Evolutionary conservation across 2,329 filamentous ascomycete genomes (phyloP), one percentile per base, ranked within the genome.

Genomic region (Phaeosphaeriaceae sp.): DNA sequence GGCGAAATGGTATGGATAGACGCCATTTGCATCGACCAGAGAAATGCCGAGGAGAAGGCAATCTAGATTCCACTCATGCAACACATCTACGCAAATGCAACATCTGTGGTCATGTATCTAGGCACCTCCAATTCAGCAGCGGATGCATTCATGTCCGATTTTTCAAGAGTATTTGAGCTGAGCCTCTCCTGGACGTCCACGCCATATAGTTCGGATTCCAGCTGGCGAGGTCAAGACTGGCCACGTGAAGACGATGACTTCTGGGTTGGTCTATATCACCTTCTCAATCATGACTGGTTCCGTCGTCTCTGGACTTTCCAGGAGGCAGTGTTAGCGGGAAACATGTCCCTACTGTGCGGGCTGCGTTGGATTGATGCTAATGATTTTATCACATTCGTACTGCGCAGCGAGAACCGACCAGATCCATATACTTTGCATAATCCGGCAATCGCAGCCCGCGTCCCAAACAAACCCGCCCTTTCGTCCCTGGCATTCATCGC

Each of bases 281-380:
- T 58, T 0, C 20, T 58, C 7, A 20, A 22, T 2, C 17, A 21
- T 2, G 41, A 52, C 0, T 61, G 55, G 58, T 58, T 53, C 17
- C n/a, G 9, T 1, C 52, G 55, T 1, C 21, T 58, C 1, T 61
- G 55, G 55, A 56, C 58, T 1, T 61, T 54, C 15, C 50, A 61
- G 24, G 55, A 61, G 46, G 10, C 22, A 20, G 50, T 58, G 13
- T 50, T 56, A 15, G 49, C 55, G n/a, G 31, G 31, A 45, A 45
- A 21, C 42, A 19, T 19, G 19, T 17, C 20, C 17, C 21, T 47
- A 22, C 20, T 47, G 7, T 55, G 49, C 19, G 40, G 54, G 1
- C 9, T 1, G 2, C 2, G 7, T 1, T 47, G 25, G 33, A 3
- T 48, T 3, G 51, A 50, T 19, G 13, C 51, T 3, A 22, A 48